Percentiles rank a stretch among this genome's conserved stretches.
Evolutionary conservation across 139 green algal genomes (phyloP).

Genomic region (Monoraphidium neglectum): DNA sequence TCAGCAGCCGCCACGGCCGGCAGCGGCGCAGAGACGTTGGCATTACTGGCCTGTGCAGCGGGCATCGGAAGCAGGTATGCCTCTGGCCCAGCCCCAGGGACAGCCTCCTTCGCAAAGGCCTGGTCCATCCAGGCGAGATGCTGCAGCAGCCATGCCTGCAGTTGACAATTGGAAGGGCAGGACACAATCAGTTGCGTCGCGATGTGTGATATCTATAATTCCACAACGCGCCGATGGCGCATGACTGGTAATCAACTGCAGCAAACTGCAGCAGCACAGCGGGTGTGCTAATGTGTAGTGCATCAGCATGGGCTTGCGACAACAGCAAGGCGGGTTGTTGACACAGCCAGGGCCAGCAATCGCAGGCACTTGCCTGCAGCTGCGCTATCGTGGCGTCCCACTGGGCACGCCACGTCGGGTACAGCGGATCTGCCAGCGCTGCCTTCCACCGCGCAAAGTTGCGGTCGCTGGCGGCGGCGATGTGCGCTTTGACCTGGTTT

Average conservation of each 20-base stretch:
- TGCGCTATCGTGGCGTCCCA: no score
- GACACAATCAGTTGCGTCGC: not conserved
- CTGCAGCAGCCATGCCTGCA: constrained; percentile 37
- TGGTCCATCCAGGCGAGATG: constrained; percentile 46
- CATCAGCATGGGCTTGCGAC: not conserved
- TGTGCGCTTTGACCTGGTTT: not conserved
- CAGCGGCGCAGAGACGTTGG: no score
- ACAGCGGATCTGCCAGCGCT: not conserved
- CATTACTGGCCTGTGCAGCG: no score
- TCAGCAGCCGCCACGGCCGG: no score
- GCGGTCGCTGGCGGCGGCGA: not conserved
- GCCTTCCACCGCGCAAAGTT: not conserved
- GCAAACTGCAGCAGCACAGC: not conserved
- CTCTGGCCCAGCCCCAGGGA: not conserved
- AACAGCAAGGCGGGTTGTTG: not conserved
- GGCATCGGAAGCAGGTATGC: constrained; percentile 11
- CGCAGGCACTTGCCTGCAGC: no score
- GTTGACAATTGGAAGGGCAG: not conserved
- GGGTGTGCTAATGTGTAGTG: no score
- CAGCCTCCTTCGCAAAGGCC: constrained; percentile 21
- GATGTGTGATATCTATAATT: not conserved
- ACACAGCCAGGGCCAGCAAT: no score
- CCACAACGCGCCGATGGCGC: not conserved
- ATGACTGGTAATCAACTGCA: not conserved
- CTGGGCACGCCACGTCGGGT: not conserved